Evolutionary conservation across 2,329 filamentous ascomycete genomes (phyloP).

Genomic region (Thielaviopsis ethacetica): DNA sequence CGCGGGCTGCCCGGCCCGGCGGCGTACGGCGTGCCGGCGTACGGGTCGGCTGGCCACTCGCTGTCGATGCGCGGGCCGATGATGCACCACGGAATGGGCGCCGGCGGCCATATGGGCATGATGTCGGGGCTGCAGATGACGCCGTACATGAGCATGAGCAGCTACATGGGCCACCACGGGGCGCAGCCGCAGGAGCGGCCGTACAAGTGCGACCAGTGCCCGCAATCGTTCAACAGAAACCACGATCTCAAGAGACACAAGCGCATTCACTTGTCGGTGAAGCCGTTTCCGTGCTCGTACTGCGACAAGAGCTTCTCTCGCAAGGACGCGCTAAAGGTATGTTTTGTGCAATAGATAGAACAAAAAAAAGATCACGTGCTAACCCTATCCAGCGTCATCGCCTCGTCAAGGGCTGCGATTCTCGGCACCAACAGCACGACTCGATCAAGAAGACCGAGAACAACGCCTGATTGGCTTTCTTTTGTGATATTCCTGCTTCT

Average conservation of each 20-base stretch:
- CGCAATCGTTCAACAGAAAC: constrained; percentile 88
- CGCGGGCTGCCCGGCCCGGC: not conserved
- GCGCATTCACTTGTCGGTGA: constrained; percentile 83
- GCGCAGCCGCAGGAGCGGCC: constrained; percentile 51
- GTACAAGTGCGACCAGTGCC: constrained; percentile 86
- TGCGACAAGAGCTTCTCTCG: constrained; percentile 96
- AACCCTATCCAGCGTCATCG: constrained; percentile 33
- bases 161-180: constrained; percentile 17
- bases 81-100: constrained; percentile 20
- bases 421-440: constrained; percentile 14
- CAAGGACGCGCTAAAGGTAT: constrained; percentile 92
- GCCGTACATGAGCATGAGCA: constrained; percentile 23
- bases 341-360: constrained; percentile 15
- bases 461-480: not conserved
- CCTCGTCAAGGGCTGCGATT: constrained; percentile 46
- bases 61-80: not conserved
- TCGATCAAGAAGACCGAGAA: not conserved
- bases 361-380: not conserved
- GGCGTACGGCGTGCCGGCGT: no score
- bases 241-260: constrained; percentile 95
- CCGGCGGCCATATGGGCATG: constrained; percentile 54
- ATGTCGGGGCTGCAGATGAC: constrained; percentile 41
- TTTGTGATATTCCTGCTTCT: not conserved
- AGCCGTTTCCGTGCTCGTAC: constrained; percentile 80
- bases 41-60: no score